Evolutionary conservation across 1,139 yeast genomes (phyloP).

Genomic region (Nakaseomyces kungkrabaensis): DNA sequence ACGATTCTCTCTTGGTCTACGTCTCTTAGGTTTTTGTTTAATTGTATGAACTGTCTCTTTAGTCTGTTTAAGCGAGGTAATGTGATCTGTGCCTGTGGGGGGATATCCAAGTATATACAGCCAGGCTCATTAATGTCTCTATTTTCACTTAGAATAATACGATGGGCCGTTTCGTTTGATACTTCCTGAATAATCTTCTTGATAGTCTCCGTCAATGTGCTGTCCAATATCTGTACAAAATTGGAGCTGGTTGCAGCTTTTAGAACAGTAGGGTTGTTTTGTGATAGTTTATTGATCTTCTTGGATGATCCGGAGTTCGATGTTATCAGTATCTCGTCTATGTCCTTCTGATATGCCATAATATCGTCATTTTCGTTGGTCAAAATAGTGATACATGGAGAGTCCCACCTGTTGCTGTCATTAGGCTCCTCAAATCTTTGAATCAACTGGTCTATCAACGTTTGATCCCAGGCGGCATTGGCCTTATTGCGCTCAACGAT

Average conservation of each 20-base stretch:
- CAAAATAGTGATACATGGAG: slow-evolving; percentile 43
- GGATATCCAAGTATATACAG: slow-evolving; percentile 46
- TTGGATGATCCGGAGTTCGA: background rate
- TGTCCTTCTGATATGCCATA: background rate
- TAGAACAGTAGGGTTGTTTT: slow-evolving; percentile 67
- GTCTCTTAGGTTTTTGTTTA: slow-evolving; percentile 64
- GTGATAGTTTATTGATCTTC: slow-evolving; percentile 26
- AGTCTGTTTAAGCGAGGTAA: slow-evolving; percentile 75
- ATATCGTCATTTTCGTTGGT: slow-evolving; percentile 24
- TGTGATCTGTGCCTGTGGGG: slow-evolving; percentile 46
- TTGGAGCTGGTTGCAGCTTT: slow-evolving; percentile 67
- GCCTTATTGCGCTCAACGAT: slow-evolving; percentile 54
- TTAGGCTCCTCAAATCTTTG: slow-evolving; percentile 95
- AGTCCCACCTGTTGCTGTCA: slow-evolving; percentile 81
- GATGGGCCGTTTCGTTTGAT: slow-evolving; percentile 18
- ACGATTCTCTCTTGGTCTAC: slow-evolving; percentile 53
- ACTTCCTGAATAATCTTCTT: slow-evolving; percentile 20
- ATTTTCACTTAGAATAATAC: slow-evolving; percentile 29
- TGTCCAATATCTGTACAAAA: slow-evolving; percentile 72
- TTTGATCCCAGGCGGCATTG: slow-evolving; percentile 50
- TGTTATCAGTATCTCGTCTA: background rate
- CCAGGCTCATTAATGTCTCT: slow-evolving; percentile 31
- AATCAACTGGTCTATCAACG: slow-evolving; percentile 54
- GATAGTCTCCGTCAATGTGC: slow-evolving; percentile 38
- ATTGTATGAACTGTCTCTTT: slow-evolving; percentile 67